Evolutionary conservation across 192 early-diverging fungal genomes (phyloP).

Genomic region (Podila horticola): DNA sequence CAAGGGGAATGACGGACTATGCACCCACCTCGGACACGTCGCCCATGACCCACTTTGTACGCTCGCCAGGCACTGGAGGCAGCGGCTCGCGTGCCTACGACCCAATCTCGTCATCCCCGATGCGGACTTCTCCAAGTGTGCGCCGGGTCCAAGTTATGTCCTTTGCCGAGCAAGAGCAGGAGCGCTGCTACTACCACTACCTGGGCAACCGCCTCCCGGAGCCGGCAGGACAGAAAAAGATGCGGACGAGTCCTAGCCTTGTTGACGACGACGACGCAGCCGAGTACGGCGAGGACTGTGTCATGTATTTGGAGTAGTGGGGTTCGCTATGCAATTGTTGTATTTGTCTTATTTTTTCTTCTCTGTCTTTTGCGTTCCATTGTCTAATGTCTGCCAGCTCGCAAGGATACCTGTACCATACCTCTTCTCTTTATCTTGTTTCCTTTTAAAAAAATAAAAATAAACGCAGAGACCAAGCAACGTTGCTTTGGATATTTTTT

Average conservation of each 20-base stretch:
- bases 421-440: not conserved
- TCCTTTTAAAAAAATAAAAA: not conserved
- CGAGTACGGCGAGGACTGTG: slow-evolving; percentile 43
- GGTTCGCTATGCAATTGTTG: not conserved
- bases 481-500: not conserved
- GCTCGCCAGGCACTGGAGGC: not conserved
- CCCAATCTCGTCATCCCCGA: slow-evolving; percentile 3
- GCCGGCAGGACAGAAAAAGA: slow-evolving; percentile 37
- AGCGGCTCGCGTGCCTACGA: not conserved
- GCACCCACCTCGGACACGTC: not conserved
- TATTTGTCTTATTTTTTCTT: slow-evolving; percentile 3
- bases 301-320: slow-evolving; percentile 35
- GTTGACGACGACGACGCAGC: slow-evolving; percentile 17
- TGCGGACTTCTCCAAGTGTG: slow-evolving; percentile 20
- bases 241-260: slow-evolving; percentile 23
- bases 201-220: slow-evolving; percentile 30
- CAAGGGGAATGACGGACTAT: too few species aligned
- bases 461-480: not conserved
- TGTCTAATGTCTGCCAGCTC: not conserved
- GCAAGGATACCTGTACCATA: not conserved
- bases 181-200: slow-evolving; percentile 40
- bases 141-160: slow-evolving; percentile 30
- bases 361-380: slow-evolving; percentile 5
- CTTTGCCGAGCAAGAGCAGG: slow-evolving; percentile 40
- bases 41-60: not conserved